These are phyloP conservation scores for Ambrosiella cleistominuta DNA, from an alignment of 2,329 filamentous ascomycete species.

Conservation along the genomic window DNA sequence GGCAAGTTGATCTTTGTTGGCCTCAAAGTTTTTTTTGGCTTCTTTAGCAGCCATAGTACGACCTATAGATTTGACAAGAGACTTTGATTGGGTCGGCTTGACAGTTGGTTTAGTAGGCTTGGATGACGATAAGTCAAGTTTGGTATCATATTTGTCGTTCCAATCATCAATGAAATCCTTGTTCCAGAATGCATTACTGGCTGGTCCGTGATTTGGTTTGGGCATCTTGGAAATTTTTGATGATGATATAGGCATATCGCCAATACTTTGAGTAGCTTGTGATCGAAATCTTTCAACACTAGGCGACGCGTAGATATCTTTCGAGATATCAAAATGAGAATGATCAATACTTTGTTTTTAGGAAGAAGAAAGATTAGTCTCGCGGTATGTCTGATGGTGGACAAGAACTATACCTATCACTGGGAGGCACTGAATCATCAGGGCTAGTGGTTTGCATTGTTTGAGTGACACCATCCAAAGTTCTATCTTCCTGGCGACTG, in stretches of 20 bases:
- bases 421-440: background rate
- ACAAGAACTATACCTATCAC: background rate
- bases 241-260: background rate
- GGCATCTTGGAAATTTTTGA: conserved; percentile 21
- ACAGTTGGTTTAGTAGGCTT: conserved; percentile 10
- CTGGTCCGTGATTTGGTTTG: conserved; percentile 33
- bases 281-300: background rate
- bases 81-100: background rate
- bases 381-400: background rate
- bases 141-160: conserved; percentile 44
- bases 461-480: background rate
- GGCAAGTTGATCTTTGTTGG: conserved; percentile 44
- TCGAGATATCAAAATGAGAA: background rate
- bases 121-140: conserved; percentile 9
- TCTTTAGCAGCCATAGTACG: conserved; percentile 22
- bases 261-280: background rate
- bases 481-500: background rate
- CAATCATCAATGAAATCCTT: conserved; percentile 42
- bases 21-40: conserved; percentile 43
- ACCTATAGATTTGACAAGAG: conserved; percentile 15
- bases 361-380: too few species aligned
- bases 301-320: background rate
- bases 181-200: conserved; percentile 41
- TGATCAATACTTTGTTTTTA: background rate
- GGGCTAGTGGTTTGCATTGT: background rate